Evolutionary conservation across 2,329 filamentous ascomycete species (phyloP), one percentile per base, ranked within the genome.

Genomic region (Arthrinium phaeospermum): DNA sequence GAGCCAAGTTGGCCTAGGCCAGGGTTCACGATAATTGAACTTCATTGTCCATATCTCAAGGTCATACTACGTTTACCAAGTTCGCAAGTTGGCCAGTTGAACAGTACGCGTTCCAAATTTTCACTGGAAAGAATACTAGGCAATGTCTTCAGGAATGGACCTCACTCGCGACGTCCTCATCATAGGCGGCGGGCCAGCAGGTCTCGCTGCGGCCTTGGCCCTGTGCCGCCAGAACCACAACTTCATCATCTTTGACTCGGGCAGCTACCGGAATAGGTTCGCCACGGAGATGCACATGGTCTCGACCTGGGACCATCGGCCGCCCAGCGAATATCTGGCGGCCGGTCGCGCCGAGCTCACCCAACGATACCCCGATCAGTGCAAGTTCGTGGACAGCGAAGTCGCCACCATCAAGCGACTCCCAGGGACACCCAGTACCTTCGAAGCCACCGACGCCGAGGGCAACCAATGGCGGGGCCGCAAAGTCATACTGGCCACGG

Each of bases 211-310:
- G 0, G 71, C 71, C 8, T 22, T 51, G 41, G 71, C 57, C 12
- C 41, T 72, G 14, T 70, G 46, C n/a, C 69, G 71, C 12, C 71
- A 72, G 34, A 37, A 64, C 22, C 69, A 71, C 49, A 68, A 45
- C 6, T 68, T 44, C 14, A 44, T 71, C 4, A 46, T 72, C 49
- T 72, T 72, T 44, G 67, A 72, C 64, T 71, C 71, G 24, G 53
- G 24, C 3, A 16, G 34, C 14, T 72, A 57, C 67, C 71, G 71
- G 19, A 72, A 71, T 37, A 41, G 34, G 37, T 45, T 44, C 37
- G 71, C 71, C 1, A 44, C 45, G 4, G 57, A 69, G 34, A 72
- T 72, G 71, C 71, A 72, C 69, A 72, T 71, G 61, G 71, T 72
- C 19, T 19, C 67, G 12, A 67, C 53, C 8, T 72, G 69, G 64